Conservation (phyloP, 495 filamentous ascomycete genomes). For the Ramalina intermedia region DNA sequence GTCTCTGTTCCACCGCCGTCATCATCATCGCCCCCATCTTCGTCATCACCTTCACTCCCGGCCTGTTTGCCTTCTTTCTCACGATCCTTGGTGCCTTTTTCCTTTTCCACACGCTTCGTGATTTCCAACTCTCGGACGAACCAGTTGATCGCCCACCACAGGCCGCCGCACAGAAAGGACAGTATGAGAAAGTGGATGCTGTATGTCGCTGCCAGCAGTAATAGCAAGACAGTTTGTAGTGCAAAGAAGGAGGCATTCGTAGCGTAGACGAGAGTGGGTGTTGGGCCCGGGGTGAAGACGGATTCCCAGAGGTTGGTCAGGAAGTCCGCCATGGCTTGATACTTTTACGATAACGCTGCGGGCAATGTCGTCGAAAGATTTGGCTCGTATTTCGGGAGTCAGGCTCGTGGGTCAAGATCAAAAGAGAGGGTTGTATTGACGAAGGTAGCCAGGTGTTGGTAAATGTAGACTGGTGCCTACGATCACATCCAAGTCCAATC, state of each 20-base stretch:
- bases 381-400: neutral
- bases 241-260: conserved; percentile 81
- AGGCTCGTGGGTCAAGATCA: no score
- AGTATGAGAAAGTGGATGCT: conserved; percentile 80
- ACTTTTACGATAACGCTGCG: neutral
- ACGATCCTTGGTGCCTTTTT: conserved; percentile 36
- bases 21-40: conserved; percentile 17
- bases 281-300: conserved; percentile 83
- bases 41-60: conserved; percentile 20
- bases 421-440: neutral
- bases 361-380: neutral
- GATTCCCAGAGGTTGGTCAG: conserved; percentile 72
- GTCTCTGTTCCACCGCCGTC: conserved; percentile 37
- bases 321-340: conserved; percentile 58
- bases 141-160: conserved; percentile 96
- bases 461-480: no score
- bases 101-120: conserved; percentile 49
- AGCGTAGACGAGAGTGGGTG: conserved; percentile 71
- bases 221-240: conserved; percentile 63
- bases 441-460: neutral
- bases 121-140: conserved; percentile 67
- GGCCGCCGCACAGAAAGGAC: conserved; percentile 57
- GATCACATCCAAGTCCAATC: no score
- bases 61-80: conserved; percentile 19
- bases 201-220: conserved; percentile 65